Conservation (phyloP, 768 basidiomycete species). For the Tricholoma furcatifolium region DNA sequence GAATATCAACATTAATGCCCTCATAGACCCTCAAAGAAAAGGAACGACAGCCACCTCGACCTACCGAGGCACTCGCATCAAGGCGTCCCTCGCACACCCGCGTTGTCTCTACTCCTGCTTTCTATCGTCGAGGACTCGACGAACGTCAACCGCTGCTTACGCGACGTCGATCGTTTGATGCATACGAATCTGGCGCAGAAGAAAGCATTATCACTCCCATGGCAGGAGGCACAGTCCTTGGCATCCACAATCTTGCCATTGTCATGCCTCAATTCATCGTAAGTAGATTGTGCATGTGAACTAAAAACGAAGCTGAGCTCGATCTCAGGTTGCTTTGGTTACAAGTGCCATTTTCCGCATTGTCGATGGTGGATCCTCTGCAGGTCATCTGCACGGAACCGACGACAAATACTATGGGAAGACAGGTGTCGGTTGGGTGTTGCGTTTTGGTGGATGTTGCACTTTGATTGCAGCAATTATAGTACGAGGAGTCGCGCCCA, state of each 20-base stretch:
- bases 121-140: constrained; percentile 30
- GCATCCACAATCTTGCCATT: constrained; percentile 94
- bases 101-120: constrained; percentile 49
- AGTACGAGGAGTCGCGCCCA: constrained; percentile 82
- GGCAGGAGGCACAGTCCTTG: constrained; percentile 88
- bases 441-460: constrained; percentile 89
- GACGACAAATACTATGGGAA: constrained; percentile 71
- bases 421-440: constrained; percentile 91
- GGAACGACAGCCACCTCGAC: constrained; percentile 51
- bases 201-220: constrained; percentile 44
- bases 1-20: not conserved
- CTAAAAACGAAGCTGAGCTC: constrained; percentile 10
- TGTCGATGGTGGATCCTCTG: constrained; percentile 56
- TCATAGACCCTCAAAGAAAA: constrained; percentile 77
- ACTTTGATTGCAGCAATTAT: constrained; percentile 80
- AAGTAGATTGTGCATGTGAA: constrained; percentile 28
- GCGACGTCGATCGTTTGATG: constrained; percentile 55
- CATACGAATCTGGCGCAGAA: constrained; percentile 37
- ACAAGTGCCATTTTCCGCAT: constrained; percentile 83
- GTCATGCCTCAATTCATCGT: constrained; percentile 95
- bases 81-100: constrained; percentile 51
- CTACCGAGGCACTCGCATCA: constrained; percentile 17
- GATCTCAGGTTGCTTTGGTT: constrained; percentile 72
- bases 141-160: constrained; percentile 59
- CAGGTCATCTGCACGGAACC: constrained; percentile 34